Evolutionary conservation across 164 flowering plant species (phyloP), one percentile per base, ranked within the genome.

Genomic region (Aristolochia fimbriata): DNA sequence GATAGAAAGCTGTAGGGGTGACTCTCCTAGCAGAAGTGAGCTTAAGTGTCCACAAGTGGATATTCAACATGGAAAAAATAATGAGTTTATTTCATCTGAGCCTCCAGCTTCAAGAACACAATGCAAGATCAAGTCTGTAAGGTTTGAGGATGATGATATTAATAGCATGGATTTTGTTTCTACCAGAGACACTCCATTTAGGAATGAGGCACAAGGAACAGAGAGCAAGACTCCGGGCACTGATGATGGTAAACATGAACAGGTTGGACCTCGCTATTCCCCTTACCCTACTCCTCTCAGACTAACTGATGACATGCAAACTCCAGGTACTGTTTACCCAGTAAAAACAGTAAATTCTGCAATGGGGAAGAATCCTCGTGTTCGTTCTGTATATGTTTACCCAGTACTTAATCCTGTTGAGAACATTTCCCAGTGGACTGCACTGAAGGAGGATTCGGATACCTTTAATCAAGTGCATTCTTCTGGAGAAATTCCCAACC

Each of bases 301-400:
- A 64, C 67, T 93, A 43, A 74, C 75, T 41, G 87, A 83, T 69
- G 96, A 80, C 65, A 90, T 93, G 96, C 94, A 93, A 71, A 90
- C 96, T 41, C 99, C 99, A 55, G 99, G 97, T 64, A 90, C 97
- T 65, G 83, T 79, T 54, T 93, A 74, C 58, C 78, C 95, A 14
- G 64, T 76, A 52, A 73, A 71, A 58, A 9, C 68, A 12, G 77
- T 78, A 33, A 69, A 65, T 50, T 19, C 69, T 19, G 71, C 61
- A 48, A 66, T 68, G 63, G 74, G 78, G 22, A 89, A 68, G 63
- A 70, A 69, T 67, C 59, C 68, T 47, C 72, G 81, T 61, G 74
- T 89, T 71, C 77, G 91, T 70, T 86, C 90, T 41, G 94, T 86
- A 68, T 87, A 77, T 73, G 87, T 87, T 4, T 77, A 82, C 68